phyloP scores from a whole-genome alignment of 305 asterid species.

The Stenogyne calaminthoides region DNA sequence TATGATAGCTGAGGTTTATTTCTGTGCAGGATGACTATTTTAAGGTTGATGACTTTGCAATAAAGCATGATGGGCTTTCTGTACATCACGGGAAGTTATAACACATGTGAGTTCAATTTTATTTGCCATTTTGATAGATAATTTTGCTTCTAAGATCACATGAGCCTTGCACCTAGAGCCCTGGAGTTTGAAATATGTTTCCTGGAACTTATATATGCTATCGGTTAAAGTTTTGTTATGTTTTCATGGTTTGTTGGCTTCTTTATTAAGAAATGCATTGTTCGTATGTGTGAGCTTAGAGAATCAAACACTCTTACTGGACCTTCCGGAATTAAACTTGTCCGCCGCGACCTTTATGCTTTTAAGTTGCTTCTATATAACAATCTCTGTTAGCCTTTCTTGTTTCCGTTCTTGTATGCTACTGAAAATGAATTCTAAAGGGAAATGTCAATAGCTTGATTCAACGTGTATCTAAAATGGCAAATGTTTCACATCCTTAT shows the following conservation, averaged over 20 bases:
- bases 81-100: conserved; percentile 81
- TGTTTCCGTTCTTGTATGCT: not conserved
- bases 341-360: conserved; percentile 44
- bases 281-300: too few relatives aligned
- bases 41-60: conserved; percentile 74
- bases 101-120: conserved; percentile 54
- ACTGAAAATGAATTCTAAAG: conserved; percentile 48
- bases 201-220: conserved; percentile 8
- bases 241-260: not conserved
- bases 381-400: conserved; percentile 9
- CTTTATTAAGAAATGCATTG: not conserved
- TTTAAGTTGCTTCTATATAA: conserved; percentile 57
- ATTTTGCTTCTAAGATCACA: not conserved
- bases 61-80: conserved; percentile 80
- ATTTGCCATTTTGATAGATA: conserved; percentile 6
- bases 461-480: too few relatives aligned
- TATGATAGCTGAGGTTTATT: conserved; percentile 17
- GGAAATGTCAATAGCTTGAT: too few relatives aligned
- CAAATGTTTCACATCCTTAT: too few relatives aligned
- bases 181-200: not conserved
- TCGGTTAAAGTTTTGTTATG: not conserved
- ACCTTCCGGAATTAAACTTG: too few relatives aligned
- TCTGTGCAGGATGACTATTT: conserved; percentile 74
- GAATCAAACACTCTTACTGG: not conserved
- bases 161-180: not conserved